Evolutionary conservation across 345 rosid species (phyloP).

Genomic region (Chamaenerion angustifolium): DNA sequence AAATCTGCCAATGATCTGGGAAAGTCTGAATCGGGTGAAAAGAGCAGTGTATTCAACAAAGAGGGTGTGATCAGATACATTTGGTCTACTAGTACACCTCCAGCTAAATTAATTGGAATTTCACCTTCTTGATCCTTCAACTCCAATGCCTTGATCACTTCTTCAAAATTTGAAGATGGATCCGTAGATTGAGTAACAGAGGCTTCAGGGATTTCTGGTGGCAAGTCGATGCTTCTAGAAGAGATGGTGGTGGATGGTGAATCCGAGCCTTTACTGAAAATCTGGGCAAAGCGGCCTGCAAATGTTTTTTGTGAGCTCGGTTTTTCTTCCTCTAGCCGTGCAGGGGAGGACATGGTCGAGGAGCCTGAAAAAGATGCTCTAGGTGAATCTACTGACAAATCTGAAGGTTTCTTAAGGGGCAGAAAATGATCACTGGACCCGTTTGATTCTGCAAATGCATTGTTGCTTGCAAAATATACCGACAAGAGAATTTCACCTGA

Average conservation of each 20-base stretch:
- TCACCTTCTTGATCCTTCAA: conserved; percentile 53
- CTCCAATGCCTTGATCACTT: conserved; percentile 44
- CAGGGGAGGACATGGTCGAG: conserved; percentile 27
- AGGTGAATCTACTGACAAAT: conserved; percentile 23
- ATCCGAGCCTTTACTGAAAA: conserved; percentile 56
- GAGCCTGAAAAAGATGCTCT: conserved; percentile 21
- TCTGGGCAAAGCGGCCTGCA: conserved; percentile 64
- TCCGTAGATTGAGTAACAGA: conserved; percentile 35
- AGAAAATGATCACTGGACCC: conserved; percentile 18
- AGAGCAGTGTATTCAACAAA: conserved; percentile 54
- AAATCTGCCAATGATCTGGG: conserved; percentile 34
- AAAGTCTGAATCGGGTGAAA: conserved; percentile 62
- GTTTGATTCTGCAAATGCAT: conserved; percentile 25
- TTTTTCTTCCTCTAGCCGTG: conserved; percentile 46
- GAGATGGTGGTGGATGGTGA: conserved; percentile 10
- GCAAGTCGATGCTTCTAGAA: conserved; percentile 25
- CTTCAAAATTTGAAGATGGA: conserved; percentile 47
- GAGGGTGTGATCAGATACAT: conserved; percentile 40
- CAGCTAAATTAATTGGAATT: conserved; percentile 56
- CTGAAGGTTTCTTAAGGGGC: conserved; percentile 20
- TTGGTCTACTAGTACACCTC: conserved; percentile 76
- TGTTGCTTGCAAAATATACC: conserved; percentile 50
- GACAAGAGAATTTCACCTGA: conserved; percentile 74
- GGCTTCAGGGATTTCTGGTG: conserved; percentile 36
- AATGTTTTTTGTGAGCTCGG: conserved; percentile 31